A percentile compares a stretch with the other conserved stretches of the same genome.
Evolutionary conservation across 768 basidiomycete species (phyloP).

Genomic region (Pleurotus platypus): DNA sequence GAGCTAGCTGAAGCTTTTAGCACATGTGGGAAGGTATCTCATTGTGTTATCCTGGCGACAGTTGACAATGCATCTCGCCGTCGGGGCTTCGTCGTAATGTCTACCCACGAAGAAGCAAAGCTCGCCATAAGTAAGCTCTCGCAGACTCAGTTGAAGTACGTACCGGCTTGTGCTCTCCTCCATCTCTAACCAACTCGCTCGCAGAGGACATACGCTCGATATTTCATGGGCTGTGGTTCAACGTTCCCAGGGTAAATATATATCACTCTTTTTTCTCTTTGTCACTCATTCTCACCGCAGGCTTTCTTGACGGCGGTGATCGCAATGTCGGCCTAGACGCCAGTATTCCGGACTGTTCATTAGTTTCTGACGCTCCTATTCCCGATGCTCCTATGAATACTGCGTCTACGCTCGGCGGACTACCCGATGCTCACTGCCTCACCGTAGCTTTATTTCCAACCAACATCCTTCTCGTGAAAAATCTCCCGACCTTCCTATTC

Average conservation of each 20-base stretch:
- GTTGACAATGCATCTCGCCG: conserved; percentile 81
- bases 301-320: conserved; percentile 81
- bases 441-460: conserved; percentile 38
- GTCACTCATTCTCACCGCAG: conserved; percentile 27
- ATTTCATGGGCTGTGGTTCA: conserved; percentile 88
- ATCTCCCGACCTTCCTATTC: conserved; percentile 65
- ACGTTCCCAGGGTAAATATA: conserved; percentile 65
- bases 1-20: conserved; percentile 65
- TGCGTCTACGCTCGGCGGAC: conserved; percentile 20
- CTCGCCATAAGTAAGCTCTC: conserved; percentile 63
- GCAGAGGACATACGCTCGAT: conserved; percentile 71
- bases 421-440: conserved; percentile 26
- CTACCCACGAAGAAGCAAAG: conserved; percentile 66
- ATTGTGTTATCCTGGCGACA: conserved; percentile 80
- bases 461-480: conserved; percentile 54
- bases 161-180: background rate
- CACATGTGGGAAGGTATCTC: conserved; percentile 62
- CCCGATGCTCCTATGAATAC: conserved; percentile 30
- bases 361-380: conserved; percentile 18
- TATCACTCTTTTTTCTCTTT: background rate
- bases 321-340: conserved; percentile 60
- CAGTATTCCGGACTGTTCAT: conserved; percentile 25
- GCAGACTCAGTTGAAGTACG: conserved; percentile 67
- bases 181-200: conserved; percentile 6
- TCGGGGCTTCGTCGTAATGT: conserved; percentile 84